These are phyloP conservation scores for Crepidotus variabilis DNA, from an alignment of 768 basidiomycete species.

Conservation along the genomic window DNA sequence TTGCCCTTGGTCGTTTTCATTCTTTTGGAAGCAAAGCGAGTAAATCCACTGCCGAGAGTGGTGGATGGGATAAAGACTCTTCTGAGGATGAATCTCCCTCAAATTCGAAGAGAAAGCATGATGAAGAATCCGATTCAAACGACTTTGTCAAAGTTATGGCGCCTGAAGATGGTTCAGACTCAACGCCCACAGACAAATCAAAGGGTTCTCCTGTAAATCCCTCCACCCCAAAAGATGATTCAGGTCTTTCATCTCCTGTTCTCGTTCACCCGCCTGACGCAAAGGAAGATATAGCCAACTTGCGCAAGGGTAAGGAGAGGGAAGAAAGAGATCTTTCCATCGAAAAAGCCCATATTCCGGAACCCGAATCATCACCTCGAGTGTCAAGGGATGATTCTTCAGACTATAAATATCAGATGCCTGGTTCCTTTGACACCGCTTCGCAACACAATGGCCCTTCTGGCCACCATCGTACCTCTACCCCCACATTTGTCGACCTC, in stretches of 20 bases:
- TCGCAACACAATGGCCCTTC: conserved; percentile 3
- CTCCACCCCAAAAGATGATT: neutral
- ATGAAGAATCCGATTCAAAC: conserved; percentile 31
- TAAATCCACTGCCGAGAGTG: conserved; percentile 13
- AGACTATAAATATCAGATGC: conserved; percentile 34
- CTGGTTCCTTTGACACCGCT: conserved; percentile 45
- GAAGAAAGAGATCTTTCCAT: conserved; percentile 2
- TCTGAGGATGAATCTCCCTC: neutral
- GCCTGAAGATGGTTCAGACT: conserved; percentile 17
- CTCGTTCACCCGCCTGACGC: neutral
- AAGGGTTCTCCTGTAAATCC: neutral
- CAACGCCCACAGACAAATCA: conserved; percentile 2
- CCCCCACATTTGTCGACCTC: neutral
- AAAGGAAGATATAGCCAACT: conserved; percentile 4
- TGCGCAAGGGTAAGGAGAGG: neutral
- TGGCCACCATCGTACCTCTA: conserved; percentile 1
- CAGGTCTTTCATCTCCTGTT: neutral
- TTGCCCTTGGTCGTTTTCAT: conserved; percentile 37
- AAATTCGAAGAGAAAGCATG: neutral
- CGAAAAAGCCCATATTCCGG: conserved; percentile 9
- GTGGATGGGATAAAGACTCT: conserved; percentile 21
- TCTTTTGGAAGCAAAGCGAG: conserved; percentile 20
- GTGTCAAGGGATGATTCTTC: conserved; percentile 7
- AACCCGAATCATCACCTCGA: conserved; percentile 15
- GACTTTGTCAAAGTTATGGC: conserved; percentile 36